Evolutionary conservation across 1,139 yeast genomes (phyloP), one percentile per base, ranked within the genome.

Genomic region (Pneumocystis oryctolagi): DNA sequence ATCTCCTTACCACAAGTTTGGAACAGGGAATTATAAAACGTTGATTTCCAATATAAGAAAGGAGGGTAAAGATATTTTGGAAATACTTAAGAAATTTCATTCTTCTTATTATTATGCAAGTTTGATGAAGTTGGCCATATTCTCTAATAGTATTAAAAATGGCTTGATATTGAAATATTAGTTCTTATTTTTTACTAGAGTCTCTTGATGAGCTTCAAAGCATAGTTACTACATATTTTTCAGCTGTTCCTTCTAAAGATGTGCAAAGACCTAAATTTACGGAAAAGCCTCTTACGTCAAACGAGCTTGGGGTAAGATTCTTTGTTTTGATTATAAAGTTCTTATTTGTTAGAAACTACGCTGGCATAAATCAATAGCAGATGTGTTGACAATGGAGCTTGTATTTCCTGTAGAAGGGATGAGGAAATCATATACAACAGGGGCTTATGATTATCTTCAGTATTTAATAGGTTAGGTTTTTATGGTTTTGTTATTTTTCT

Each of bases 51-150:
- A 74, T 2, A 92, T 92, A 0, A 68, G 73, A 14, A 66, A 71
- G 8, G 68, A 76, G 30, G 84, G 83, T 20, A 65, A 80, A 37
- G 83, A 86, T 70, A 89, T 85, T n/a, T 77, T 94, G 64, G 85
- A 83, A 56, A 81, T 82, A 66, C 78, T 86, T 67, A 73, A 86
- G 60, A 80, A 84, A 66, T 86, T 83, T 70, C 81, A 86, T 72
- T 69, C 73, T 9, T 70, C 76, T 58, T 79, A 80, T 68, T 86
- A 87, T 73, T 84, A 89, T 5, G 77, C 92, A 31, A 85, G 89
- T 70, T 74, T 89, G 66, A 92, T 92, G 98, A 86, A 85, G 70
- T 79, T 92, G 65, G 94, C 88, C 28, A 79, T 92, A 5, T 75
- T 90, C 62, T 20, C 31, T 9, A 25, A 12, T 3, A 8, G 55